Conservation (phyloP, 1,284 basidiomycete genomes). For the Cystobasidium pallidum region DNA sequence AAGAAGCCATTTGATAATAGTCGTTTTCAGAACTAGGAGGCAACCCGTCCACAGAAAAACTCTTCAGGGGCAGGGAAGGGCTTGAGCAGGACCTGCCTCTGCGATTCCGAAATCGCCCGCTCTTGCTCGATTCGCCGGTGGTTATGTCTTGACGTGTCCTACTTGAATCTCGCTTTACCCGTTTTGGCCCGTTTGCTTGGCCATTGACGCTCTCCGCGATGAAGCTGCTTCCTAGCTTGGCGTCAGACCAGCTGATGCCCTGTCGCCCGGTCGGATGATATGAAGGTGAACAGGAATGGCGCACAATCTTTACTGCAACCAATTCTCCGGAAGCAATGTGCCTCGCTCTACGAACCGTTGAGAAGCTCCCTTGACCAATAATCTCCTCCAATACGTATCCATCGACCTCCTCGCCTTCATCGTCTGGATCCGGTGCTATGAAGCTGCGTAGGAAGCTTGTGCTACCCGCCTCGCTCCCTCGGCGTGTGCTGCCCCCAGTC, state of each 20-base stretch:
- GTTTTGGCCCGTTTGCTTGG: slow-evolving; percentile 19
- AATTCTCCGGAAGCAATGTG: slow-evolving; percentile 67
- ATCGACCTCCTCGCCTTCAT: slow-evolving; percentile 51
- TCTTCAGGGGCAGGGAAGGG: slow-evolving; percentile 16
- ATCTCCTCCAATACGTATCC: slow-evolving; percentile 75
- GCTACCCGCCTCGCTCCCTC: slow-evolving; percentile 24
- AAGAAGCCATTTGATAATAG: slow-evolving; percentile 29
- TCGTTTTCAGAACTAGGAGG: not conserved
- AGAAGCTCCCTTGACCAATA: slow-evolving; percentile 83
- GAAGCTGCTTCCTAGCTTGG: slow-evolving; percentile 14
- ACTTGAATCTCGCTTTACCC: slow-evolving; percentile 12
- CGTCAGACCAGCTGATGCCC: slow-evolving; percentile 32
- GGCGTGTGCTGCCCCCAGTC: not conserved
- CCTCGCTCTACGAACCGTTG: slow-evolving; percentile 74
- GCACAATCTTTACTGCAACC: slow-evolving; percentile 81
- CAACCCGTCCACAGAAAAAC: slow-evolving; percentile 5
- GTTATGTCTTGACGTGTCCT: not conserved
- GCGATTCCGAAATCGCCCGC: not conserved
- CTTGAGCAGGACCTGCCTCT: slow-evolving; percentile 36
- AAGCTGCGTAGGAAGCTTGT: slow-evolving; percentile 19
- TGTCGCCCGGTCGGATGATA: slow-evolving; percentile 1
- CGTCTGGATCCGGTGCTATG: slow-evolving; percentile 47
- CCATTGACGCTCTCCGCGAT: slow-evolving; percentile 21
- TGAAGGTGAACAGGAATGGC: slow-evolving; percentile 56
- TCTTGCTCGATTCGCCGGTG: not conserved